These are phyloP conservation scores for Leccinum incarnatum DNA, from an alignment of 768 basidiomycete genomes.

Conservation along the genomic window DNA sequence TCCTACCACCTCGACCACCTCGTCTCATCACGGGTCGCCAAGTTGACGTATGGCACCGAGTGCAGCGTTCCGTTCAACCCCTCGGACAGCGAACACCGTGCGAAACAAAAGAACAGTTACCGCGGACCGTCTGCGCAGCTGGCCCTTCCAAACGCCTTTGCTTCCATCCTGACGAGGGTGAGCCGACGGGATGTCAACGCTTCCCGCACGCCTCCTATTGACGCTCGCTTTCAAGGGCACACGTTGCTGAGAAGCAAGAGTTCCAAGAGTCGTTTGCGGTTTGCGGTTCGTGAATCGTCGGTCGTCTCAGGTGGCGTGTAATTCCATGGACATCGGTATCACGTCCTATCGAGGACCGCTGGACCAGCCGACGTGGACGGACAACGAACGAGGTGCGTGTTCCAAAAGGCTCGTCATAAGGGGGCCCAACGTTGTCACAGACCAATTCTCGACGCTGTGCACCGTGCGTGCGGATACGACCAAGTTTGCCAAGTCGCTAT, in stretches of 20 bases:
- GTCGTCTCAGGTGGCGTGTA: conserved; percentile 21
- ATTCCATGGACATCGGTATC: conserved; percentile 23
- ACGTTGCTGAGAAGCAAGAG: conserved; percentile 43
- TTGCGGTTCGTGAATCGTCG: conserved; percentile 10
- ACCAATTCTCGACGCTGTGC: conserved; percentile 36
- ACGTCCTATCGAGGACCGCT: conserved; percentile 32
- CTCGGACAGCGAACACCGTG: conserved; percentile 39
- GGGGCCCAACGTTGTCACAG: conserved; percentile 19
- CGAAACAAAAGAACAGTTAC: conserved; percentile 32
- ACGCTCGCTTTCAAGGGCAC: conserved; percentile 36
- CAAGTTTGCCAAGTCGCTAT: conserved; percentile 25
- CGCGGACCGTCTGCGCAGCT: conserved; percentile 38
- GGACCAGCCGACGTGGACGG: conserved; percentile 32
- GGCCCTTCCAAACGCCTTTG: conserved; percentile 40
- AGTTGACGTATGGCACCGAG: conserved; percentile 46
- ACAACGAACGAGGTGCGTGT: conserved; percentile 31
- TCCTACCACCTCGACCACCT: conserved; percentile 45
- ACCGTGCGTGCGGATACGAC: conserved; percentile 34
- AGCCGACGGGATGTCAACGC: background rate
- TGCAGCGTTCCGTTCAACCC: conserved; percentile 37
- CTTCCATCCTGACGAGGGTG: conserved; percentile 43
- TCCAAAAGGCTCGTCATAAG: background rate
- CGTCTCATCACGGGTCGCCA: conserved; percentile 47
- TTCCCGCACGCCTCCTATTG: background rate
- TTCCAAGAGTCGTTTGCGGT: conserved; percentile 39